Conservation (phyloP, 73 alveolate genomes). For the Symbiodinium natans region DNA sequence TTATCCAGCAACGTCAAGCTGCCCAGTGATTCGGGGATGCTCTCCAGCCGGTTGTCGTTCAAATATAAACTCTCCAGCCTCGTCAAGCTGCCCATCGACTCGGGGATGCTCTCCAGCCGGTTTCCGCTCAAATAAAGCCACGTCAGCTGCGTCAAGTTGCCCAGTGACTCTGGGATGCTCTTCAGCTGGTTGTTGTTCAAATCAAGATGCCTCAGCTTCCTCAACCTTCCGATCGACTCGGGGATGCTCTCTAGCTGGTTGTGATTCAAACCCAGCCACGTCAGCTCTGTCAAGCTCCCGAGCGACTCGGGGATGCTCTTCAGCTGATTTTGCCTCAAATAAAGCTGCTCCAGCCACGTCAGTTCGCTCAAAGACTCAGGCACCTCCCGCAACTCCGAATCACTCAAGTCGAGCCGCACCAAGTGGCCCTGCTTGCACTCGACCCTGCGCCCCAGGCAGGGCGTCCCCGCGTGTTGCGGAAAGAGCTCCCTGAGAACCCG, state of each 20-base stretch:
- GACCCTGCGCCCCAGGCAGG: no score
- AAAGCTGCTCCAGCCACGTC: no score
- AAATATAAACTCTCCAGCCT: no score
- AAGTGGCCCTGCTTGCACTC: no score
- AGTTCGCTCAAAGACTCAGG: no score
- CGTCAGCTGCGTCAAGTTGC: background rate
- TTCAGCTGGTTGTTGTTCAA: background rate
- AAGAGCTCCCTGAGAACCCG: no score
- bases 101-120: background rate
- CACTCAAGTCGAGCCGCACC: no score
- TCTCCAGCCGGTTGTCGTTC: background rate
- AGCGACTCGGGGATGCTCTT: background rate
- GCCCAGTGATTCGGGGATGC: background rate
- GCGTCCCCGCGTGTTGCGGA: no score
- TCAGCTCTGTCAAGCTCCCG: background rate
- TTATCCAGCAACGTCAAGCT: background rate
- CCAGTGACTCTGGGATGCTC: background rate
- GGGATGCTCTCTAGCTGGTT: background rate
- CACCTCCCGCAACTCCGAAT: no score
- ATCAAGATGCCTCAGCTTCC: background rate
- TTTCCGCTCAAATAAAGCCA: background rate
- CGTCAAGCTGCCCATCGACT: background rate
- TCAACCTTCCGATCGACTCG: background rate
- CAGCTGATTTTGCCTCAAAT: background rate
- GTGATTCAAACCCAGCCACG: background rate